These are phyloP conservation scores for Syzygium aromaticum DNA, from an alignment of 345 rosid species.

Conservation along the genomic window DNA sequence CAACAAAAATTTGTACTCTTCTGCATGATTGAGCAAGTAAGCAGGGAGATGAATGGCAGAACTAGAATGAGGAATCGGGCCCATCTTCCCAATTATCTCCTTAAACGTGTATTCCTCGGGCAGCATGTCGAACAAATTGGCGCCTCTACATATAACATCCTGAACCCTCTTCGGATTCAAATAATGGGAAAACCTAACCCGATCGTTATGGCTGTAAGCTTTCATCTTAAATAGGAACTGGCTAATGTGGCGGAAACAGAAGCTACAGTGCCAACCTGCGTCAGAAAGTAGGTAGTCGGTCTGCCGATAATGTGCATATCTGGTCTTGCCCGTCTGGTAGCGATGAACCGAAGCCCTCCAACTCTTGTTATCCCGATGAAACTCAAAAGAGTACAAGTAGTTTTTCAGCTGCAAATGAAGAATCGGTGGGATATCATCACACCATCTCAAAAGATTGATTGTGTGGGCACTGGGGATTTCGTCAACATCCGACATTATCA, in stretches of 20 bases:
- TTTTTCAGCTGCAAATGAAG: constrained; percentile 86
- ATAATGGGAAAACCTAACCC: constrained; percentile 84
- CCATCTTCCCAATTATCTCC: constrained; percentile 88
- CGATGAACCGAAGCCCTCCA: constrained; percentile 91
- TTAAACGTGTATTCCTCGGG: constrained; percentile 89
- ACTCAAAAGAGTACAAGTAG: constrained; percentile 85
- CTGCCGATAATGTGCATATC: constrained; percentile 84
- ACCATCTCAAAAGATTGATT: constrained; percentile 83
- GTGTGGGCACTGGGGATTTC: constrained; percentile 97
- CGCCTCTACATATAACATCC: constrained; percentile 76
- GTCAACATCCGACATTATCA: constrained; percentile 96
- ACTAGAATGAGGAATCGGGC: constrained; percentile 61
- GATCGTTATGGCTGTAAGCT: constrained; percentile 87
- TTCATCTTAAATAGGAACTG: constrained; percentile 92
- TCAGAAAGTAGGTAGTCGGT: constrained; percentile 58
- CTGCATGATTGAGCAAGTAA: constrained; percentile 57
- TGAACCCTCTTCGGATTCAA: constrained; percentile 73
- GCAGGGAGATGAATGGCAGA: constrained; percentile 84
- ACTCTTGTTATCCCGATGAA: constrained; percentile 55
- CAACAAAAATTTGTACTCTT: constrained; percentile 60
- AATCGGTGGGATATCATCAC: constrained; percentile 65
- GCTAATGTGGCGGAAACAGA: constrained; percentile 70
- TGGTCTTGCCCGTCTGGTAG: constrained; percentile 50
- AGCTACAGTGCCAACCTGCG: constrained; percentile 98
- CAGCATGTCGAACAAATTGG: constrained; percentile 79